Percentiles rank a stretch among this genome's conserved stretches.
Evolutionary conservation across 2,329 filamentous ascomycete genomes (phyloP).

Genomic region (Botrytis squamosa): DNA sequence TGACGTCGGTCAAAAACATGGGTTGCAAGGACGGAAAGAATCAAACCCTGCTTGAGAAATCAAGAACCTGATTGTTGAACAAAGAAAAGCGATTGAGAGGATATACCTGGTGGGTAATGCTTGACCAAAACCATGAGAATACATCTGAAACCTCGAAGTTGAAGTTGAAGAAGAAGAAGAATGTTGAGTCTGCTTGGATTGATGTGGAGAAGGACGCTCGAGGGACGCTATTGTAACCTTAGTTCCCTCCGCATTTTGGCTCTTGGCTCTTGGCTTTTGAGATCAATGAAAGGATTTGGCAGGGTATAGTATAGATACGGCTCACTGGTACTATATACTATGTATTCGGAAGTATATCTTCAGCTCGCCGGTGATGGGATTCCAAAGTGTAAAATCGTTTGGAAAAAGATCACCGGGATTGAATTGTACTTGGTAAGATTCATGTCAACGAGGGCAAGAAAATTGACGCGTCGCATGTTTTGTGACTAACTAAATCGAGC

Average conservation of each 20-base stretch:
- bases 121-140: neutral
- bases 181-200: neutral
- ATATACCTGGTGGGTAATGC: neutral
- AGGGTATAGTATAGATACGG: neutral
- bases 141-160: neutral
- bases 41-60: neutral
- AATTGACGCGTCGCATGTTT: neutral
- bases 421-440: neutral
- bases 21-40: neutral
- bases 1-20: neutral
- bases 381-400: neutral
- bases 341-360: neutral
- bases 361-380: neutral
- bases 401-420: neutral
- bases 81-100: neutral
- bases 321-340: neutral
- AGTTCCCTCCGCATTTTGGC: neutral
- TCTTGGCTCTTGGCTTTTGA: conserved; percentile 4
- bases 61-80: neutral
- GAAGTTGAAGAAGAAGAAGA: neutral
- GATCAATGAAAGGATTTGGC: neutral
- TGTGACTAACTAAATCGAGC: neutral
- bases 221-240: neutral
- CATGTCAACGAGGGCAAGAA: neutral
- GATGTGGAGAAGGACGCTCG: neutral